Base-by-base conservation (phyloP, 805 yeast genomes). In the Metschnikowia baotianmanensis region DNA sequence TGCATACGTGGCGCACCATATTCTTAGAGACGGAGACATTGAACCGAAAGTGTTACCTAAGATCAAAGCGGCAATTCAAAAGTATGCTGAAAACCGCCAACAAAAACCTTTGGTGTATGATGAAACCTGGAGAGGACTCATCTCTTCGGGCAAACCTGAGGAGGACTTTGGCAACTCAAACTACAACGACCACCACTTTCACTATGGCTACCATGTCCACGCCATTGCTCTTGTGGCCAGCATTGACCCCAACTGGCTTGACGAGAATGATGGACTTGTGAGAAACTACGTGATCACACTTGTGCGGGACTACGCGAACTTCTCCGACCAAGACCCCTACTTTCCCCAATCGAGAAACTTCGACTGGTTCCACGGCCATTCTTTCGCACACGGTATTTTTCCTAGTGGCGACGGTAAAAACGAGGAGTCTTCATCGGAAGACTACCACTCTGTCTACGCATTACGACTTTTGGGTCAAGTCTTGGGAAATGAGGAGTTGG, bases 341-440 rank as follows among this genome's bases (percentile, higher is more conserved):
- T 83, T 83, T 63, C 89, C 89, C 6, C 81, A 76, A 13, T 81
- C 70, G 32, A 71, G 90, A 54, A 71, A 79, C 6, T 83, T 83
- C 61, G 87, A 82, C 56, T 84, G 86, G 86, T 84, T 65, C 56
- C 76, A 76, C 52, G 91, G 91, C 1, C 90, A 84, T 56, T 82
- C 89, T 0, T 83, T 83, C 78, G 91, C 90, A 1, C 81, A 80
- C 54, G 90, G 91, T 2, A 67, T 83, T 15, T 80, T 77, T 52
- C 72, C 77, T 24, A 72, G 81, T 46, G 86, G 85, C 6, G 90
- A 84, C 59, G 90, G 91, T 21, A 81, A 81, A 50, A 86, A 83
- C 58, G 80, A 84, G 58, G 90, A 84, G 59, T 79, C 86, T 0
- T 74, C 80, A 16, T 78, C 86, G 10, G 90, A 84, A 57, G 90